Conservation (phyloP, 495 filamentous ascomycete genomes). For the Penicillium antarcticum region DNA sequence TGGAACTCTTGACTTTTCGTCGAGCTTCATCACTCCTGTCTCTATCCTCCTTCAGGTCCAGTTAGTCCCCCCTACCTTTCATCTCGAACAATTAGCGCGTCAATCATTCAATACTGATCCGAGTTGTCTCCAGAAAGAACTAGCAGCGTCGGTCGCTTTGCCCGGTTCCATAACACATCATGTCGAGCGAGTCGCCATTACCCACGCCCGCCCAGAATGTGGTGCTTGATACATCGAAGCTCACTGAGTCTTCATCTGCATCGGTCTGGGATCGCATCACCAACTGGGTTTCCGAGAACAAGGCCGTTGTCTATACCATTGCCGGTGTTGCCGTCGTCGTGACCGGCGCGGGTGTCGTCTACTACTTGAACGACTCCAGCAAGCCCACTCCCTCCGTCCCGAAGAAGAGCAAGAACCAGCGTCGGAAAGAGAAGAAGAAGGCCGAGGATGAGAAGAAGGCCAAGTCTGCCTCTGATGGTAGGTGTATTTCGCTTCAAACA, state of each 20-base stretch:
- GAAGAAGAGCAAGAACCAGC: conserved; percentile 62
- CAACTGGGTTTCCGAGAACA: conserved; percentile 92
- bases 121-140: conserved; percentile 8
- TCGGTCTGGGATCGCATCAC: conserved; percentile 87
- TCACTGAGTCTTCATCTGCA: conserved; percentile 51
- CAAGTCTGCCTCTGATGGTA: conserved; percentile 44
- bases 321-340: conserved; percentile 90
- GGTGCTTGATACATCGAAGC: conserved; percentile 49
- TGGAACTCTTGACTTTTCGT: conserved; percentile 34
- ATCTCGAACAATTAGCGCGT: neutral
- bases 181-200: conserved; percentile 41
- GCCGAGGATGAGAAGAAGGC: conserved; percentile 69
- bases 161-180: conserved; percentile 29
- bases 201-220: conserved; percentile 38
- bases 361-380: conserved; percentile 65
- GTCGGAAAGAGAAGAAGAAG: conserved; percentile 58
- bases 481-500: conserved; percentile 11
- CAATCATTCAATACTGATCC: neutral
- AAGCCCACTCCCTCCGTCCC: conserved; percentile 29
- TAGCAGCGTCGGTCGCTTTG: conserved; percentile 20
- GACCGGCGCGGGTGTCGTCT: conserved; percentile 83
- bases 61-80: conserved; percentile 11
- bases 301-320: conserved; percentile 91
- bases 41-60: conserved; percentile 27
- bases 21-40: conserved; percentile 33